Base-by-base conservation (phyloP, 768 basidiomycete species). In the Kwoniella botswanensis region DNA sequence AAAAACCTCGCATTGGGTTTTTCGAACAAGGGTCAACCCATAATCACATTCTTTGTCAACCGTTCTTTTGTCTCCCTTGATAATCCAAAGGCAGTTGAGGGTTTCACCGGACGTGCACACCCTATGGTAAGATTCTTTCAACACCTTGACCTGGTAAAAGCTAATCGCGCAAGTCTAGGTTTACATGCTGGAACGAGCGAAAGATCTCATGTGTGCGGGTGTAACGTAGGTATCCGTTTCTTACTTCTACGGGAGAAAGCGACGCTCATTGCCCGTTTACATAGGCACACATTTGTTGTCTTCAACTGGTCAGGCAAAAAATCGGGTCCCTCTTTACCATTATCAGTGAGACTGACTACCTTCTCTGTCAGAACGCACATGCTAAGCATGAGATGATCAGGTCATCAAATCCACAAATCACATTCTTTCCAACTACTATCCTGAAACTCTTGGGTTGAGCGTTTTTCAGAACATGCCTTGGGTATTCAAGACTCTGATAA, bases 291-390 rank as follows among this genome's bases (percentile, higher is more conserved):
- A 17, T 42, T 75, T 2, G 76, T 79, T 44, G 65, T 82, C 10
- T 81, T 81, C 66, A 79, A 82, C 68, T 77, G 81, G 59, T 65
- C 73, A 22, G 82, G 82, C 1, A 82, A 83, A 50, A 70, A 74
- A 35, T 63, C 75, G 64, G 74, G 77, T 17, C 77, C 75, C 9
- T 76, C 79, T 7, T 74, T 75, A 7, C 76, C 72, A 53, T 61
- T 80, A 50, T 63, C 73, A 4, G 79, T 78, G 64, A 65, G 74
- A 72, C n/a, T 7, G n/a, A 21, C 56, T 41, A 17, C 59, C 12
- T 35, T 15, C 10, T 22, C 18, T 11, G 41, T 13, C 12, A 61
- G 9, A 12, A 63, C n/a, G 22, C 35, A 15, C 46, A 50, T 50
- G 65, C 26, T 43, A 35, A 29, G 17, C 41, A 26, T 24, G 18